Conservation (phyloP, 768 basidiomycete genomes). For the Boletus pseudo-olivaceus region DNA sequence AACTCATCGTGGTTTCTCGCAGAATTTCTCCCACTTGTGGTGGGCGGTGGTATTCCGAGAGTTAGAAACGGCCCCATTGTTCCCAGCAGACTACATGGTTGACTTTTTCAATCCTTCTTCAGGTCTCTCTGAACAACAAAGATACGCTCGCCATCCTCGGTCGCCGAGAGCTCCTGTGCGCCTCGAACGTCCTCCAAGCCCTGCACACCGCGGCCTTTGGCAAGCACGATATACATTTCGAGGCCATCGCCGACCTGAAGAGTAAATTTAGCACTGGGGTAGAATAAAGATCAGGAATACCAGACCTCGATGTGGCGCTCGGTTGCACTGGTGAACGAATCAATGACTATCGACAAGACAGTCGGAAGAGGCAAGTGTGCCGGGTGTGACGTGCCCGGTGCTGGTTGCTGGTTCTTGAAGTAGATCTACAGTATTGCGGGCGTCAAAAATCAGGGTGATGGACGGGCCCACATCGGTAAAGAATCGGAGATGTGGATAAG, state of each 20-base stretch:
- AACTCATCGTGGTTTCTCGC: no score
- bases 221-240: conserved; percentile 85
- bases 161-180: conserved; percentile 59
- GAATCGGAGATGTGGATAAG: conserved; percentile 38
- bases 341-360: conserved; percentile 85
- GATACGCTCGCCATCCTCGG: conserved; percentile 65
- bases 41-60: no score
- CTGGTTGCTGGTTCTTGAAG: conserved; percentile 91
- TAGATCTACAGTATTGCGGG: conserved; percentile 64
- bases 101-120: conserved; percentile 68
- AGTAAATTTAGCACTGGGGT: conserved; percentile 3
- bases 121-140: conserved; percentile 75
- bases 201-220: conserved; percentile 59
- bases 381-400: conserved; percentile 70
- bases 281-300: conserved; percentile 6
- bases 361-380: conserved; percentile 74
- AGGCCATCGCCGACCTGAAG: conserved; percentile 89
- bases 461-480: conserved; percentile 46
- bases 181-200: conserved; percentile 54
- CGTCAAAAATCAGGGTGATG: conserved; percentile 23
- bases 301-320: conserved; percentile 96
- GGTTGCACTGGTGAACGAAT: conserved; percentile 95
- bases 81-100: background rate
- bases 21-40: no score
- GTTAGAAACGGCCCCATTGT: no score